phyloP scores from a whole-genome alignment of 345 rosid genomes.

The Carallia pectinifolia region DNA sequence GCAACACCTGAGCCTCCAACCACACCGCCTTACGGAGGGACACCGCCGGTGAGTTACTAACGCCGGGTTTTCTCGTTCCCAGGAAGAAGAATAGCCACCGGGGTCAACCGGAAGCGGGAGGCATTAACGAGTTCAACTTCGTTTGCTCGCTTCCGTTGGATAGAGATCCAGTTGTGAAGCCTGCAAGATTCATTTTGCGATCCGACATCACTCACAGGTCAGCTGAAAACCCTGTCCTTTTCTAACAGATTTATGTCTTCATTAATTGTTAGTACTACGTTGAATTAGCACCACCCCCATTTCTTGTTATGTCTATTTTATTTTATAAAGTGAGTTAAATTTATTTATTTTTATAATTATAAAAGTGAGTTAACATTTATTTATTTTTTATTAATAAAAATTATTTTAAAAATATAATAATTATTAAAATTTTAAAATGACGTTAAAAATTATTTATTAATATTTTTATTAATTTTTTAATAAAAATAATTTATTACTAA shows the following conservation, averaged over 20 bases:
- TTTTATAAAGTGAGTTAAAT: neutral
- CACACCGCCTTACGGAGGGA: neutral
- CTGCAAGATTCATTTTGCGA: constrained; percentile 34
- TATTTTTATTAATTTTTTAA: neutral
- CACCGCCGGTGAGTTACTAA: neutral
- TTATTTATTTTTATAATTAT: too few relatives aligned
- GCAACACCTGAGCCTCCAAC: neutral
- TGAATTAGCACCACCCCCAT: neutral
- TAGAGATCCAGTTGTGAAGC: constrained; percentile 29
- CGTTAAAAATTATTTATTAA: neutral
- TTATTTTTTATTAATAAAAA: too few relatives aligned
- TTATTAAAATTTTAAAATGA: too few relatives aligned
- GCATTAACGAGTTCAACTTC: constrained; percentile 43
- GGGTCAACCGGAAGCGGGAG: constrained; percentile 37
- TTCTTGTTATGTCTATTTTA: neutral
- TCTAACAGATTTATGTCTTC: neutral
- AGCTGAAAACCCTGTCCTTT: neutral
- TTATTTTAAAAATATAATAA: too few relatives aligned
- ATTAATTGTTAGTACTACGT: too few relatives aligned
- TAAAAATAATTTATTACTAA: too few relatives aligned
- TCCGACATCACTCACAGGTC: constrained; percentile 39
- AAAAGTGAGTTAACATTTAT: too few relatives aligned
- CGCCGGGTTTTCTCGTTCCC: neutral
- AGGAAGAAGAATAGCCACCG: constrained; percentile 52
- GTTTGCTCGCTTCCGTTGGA: constrained; percentile 49